Base-by-base conservation (phyloP, 106 monocot species). In the Acorus calamus region DNA sequence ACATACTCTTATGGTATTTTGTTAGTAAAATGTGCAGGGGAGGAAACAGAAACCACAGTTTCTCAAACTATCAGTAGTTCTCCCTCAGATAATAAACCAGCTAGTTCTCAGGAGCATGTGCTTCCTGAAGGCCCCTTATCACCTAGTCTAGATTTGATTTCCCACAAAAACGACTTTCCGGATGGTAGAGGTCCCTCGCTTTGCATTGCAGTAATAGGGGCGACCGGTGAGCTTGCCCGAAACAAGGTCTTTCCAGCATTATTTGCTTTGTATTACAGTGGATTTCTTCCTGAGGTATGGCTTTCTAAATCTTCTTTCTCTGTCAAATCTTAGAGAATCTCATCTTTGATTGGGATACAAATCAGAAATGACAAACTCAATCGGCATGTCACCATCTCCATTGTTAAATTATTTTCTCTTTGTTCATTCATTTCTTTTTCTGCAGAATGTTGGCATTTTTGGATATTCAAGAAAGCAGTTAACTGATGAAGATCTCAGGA, bases 211-310 rank as follows among this genome's bases (percentile, higher is more conserved):
- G 81, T 92, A 46, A 67, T 84, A 53, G 91, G 91, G 53, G 91
- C 91, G 2, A 92, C 86, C 46, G 91, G 86, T 63, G 91, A 92
- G 62, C 84, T 92, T 49, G 91, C 86, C 51, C 80, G 83, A 68
- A 86, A 49, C 53, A 92, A 92, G 67, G 86, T 92, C 8, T 92
- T 92, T 67, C 86, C 91, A 57, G 91, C 91, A 77, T 77, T 92
- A 71, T 92, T 92, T 81, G 86, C 91, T 57, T 72, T 92, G 42
- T 92, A 84, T 56, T 92, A 92, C 68, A 84, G 84, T 69, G 91
- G 91, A 5, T 81, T 81, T 79, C 81, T 92, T 49, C 90, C 86
- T 8, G 72, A 91, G 86, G 90, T 91, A 71, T 4, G 8, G 12
- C 41, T 57, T 69, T 8, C 49, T 50, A 60, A 28, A 28, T 28